Base-by-base conservation (phyloP, 768 basidiomycete genomes). In the Auricularia auricula-judae region DNA sequence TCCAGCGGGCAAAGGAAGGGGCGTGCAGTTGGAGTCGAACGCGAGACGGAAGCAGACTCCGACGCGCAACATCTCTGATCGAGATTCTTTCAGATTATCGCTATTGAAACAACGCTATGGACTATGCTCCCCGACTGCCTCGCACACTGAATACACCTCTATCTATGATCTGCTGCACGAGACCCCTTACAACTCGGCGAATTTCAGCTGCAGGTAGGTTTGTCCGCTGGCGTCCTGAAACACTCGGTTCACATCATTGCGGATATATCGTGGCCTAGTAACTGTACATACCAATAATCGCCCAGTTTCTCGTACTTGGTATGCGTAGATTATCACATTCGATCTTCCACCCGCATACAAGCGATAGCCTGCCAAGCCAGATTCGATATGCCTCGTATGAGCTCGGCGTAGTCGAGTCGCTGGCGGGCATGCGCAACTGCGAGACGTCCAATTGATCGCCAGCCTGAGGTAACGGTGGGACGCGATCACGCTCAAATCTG, bases 231-330 rank as follows among this genome's bases (percentile, higher is more conserved):
- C 70, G 71, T 61, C 73, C 78, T 73, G 72, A 69, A 66, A 72
- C 73, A 74, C 64, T 42, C 62, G 59, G 56, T 23, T 42, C 12
- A 42, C 39, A 42, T 42, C 39, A 42, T 29, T 29, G 29, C 29
- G 29, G 29, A 29, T 29, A 29, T 42, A 42, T 42, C 39, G 16
- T 51, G 47, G 11, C 14, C 47, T 16, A 18, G 14, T 18, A 51
- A 51, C 47, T 51, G 18, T 12, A 51, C 47, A 16, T 21, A 93
- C 95, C 94, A 36, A 96, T 75, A 62, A 97, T 81, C 0, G 88
- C 91, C 93, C 94, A 97, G 71, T 93, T 93, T 65, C 93, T 82
- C 47, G 96, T 97, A 72, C 90, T 93, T 1, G 95, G 95, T 12
- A 98, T 95, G 66, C 96, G 79, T 68, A 98, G 73, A 33, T 79